Percentiles rank a stretch among this genome's conserved stretches.
phyloP scores from a whole-genome alignment of 2,329 filamentous ascomycete species.

The Paecilomyces fulvus region DNA sequence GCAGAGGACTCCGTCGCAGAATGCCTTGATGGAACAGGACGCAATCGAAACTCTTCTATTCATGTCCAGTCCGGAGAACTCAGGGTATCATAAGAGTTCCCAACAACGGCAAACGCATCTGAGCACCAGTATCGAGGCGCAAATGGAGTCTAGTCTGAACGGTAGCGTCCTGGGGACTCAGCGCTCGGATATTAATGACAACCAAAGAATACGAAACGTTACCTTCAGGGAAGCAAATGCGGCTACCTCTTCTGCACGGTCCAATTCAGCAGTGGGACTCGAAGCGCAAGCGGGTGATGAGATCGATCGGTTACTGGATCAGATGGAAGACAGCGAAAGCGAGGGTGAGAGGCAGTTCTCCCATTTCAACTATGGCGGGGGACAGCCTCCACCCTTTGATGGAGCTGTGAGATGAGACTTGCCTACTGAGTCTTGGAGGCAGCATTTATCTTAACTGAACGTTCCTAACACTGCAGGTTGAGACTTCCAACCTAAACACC shows the following conservation, averaged over 20 bases:
- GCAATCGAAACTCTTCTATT: conserved; percentile 44
- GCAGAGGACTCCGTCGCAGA: conserved; percentile 32
- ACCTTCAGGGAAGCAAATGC: not conserved
- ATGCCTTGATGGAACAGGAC: conserved; percentile 41
- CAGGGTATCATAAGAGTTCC: conserved; percentile 34
- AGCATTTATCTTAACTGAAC: not conserved
- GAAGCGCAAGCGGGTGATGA: conserved; percentile 30
- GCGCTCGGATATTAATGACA: conserved; percentile 4
- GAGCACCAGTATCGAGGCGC: conserved; percentile 17
- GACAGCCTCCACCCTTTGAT: not conserved
- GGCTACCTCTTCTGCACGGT: conserved; percentile 1
- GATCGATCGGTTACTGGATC: conserved; percentile 33
- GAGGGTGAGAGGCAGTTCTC: conserved; percentile 20
- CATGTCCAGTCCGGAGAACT: conserved; percentile 43
- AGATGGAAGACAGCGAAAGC: conserved; percentile 31
- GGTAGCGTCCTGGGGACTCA: conserved; percentile 7
- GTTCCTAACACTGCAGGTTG: not conserved
- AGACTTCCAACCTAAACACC: not conserved
- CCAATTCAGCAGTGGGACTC: conserved; percentile 9
- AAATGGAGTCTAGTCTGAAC: conserved; percentile 10
- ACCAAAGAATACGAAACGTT: not conserved
- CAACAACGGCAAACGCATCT: conserved; percentile 14
- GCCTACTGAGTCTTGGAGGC: not conserved
- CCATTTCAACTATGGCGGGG: not conserved
- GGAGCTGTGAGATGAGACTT: not conserved